These are phyloP conservation scores for Elaeis oleifera DNA, from an alignment of 202 grass and related monocot genomes.

Conservation along the genomic window DNA sequence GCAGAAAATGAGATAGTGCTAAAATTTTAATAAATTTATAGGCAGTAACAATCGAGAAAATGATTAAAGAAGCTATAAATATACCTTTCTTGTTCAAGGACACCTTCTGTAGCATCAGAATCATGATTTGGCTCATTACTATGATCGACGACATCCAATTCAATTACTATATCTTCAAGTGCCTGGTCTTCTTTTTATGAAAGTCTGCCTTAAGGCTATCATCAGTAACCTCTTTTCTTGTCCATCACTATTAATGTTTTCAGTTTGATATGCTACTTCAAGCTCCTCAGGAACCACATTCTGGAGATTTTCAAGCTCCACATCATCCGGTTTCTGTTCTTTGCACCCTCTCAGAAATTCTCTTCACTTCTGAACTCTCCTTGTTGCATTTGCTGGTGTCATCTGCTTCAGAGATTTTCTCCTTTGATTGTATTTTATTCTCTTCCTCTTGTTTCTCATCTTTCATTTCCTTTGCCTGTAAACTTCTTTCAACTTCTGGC, in stretches of 20 bases:
- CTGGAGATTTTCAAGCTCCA: not conserved
- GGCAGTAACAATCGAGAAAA: no score
- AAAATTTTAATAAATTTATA: no score
- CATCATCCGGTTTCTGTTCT: not conserved
- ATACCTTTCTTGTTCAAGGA: not conserved
- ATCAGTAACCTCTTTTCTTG: not conserved
- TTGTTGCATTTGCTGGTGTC: not conserved
- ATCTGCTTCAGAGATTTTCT: not conserved
- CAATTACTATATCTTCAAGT: not conserved
- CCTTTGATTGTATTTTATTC: not conserved
- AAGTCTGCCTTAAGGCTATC: not conserved
- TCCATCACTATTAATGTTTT: no score
- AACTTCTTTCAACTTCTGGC: not conserved
- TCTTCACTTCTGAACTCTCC: not conserved
- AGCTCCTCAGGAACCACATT: not conserved
- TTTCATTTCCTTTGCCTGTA: slow-evolving; percentile 6
- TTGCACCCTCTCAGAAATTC: not conserved
- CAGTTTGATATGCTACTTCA: not conserved
- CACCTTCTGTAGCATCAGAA: not conserved
- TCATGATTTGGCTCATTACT: slow-evolving; percentile 1
- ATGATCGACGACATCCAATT: not conserved
- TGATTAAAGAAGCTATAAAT: no score
- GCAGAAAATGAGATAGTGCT: not conserved
- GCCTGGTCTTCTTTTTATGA: not conserved
- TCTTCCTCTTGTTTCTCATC: slow-evolving; percentile 3